Base-by-base conservation (phyloP, 106 monocot genomes). In the Amphibolis antarctica region DNA sequence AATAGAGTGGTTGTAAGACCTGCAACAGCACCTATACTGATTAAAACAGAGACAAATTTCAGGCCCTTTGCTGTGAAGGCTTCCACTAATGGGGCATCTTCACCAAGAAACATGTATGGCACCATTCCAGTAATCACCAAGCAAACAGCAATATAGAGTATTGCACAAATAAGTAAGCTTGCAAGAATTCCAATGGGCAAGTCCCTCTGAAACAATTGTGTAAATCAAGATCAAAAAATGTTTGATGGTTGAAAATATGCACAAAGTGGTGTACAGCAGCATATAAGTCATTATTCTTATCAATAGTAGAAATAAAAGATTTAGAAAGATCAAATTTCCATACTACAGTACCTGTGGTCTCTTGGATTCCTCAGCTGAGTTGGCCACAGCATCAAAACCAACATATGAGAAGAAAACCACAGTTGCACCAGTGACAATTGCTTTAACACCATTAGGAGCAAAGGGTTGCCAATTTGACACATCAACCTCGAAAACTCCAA, bases 311-410 rank as follows among this genome's bases (percentile, higher is more conserved):
- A 12, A 57, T 12, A 26, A 27, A 1, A 9, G 28, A 26, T 13
- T 14, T 14, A 13, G 15, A 5, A 49, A 3, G 3, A 17, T n/a
- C 1, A 17, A 49, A 49, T 9, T 49, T n/a, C 48, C 48, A 5
- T 49, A 9, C n/a, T 54, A 53, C 29, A 63, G 29, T 73, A 98
- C 96, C 84, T 98, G 86, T 51, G 96, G 96, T 59, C 65, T 86
- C 77, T 87, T 90, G 9, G 86, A 80, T 66, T 98, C 96, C 69
- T 96, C 96, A 42, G 96, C 96, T 70, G 96, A 98, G 71, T 98
- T 98, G 73, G 96, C 90, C 64, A 90, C 82, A 47, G 96, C 96
- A 87, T 98, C 96, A 75, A 98, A 98, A 64, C 90, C 96, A 62
- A 98, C 86, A 74, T 90, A 98, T 24, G 96, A 86, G 70, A 98